Base-by-base conservation (phyloP, 1,284 basidiomycete species). In the Fomitopsis betulina region DNA sequence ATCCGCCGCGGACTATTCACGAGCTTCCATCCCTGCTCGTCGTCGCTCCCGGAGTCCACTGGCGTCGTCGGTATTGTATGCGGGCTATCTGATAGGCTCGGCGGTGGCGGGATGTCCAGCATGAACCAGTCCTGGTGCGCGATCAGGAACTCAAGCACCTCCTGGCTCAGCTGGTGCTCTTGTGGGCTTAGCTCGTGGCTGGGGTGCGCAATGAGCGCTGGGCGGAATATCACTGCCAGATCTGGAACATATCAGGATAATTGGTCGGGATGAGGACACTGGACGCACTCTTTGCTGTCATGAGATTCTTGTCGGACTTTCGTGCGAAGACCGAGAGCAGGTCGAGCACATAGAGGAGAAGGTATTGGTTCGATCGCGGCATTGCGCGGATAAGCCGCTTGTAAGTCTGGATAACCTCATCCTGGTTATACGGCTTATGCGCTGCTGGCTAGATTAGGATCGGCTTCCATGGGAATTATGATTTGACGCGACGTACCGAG, bases 331-430 rank as follows among this genome's bases (percentile, higher is more conserved):
- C 94, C 51, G 94, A 94, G 51, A 99, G 79, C 23, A 99, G 83
- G 72, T 99, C 96, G 60, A 99, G 84, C 35, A 99, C 93, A 72
- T 99, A 99, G 57, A 98, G 86, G 30, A 99, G 80, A 23, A 99
- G 85, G 71, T 96, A 97, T 70, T 96, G 94, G 65, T 97, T 96
- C 35, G 91, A 84, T 17, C 86, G 85, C 0, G 95, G 93, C 81
- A 97, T 85, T 51, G 84, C 80, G 33, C 87, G 83, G 64, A 99
- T 96, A 57, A 99, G 79, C 35, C 81, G 79, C 67, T 93, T 93
- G 79, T 95, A 98, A 3, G 83, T 86, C 52, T 83, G 72, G 58
- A 94, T 87, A 33, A 87, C 80, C 70, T 85, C 81, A 60, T 85
- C 84, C 68, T 85, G 81, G 60, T 85, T 86, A 65, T 77, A 80